A percentile compares a stretch with the other conserved stretches of the same genome.
These are phyloP conservation scores for Cocos nucifera DNA, from an alignment of 176 grass and related monocot genomes.

Conservation along the genomic window DNA sequence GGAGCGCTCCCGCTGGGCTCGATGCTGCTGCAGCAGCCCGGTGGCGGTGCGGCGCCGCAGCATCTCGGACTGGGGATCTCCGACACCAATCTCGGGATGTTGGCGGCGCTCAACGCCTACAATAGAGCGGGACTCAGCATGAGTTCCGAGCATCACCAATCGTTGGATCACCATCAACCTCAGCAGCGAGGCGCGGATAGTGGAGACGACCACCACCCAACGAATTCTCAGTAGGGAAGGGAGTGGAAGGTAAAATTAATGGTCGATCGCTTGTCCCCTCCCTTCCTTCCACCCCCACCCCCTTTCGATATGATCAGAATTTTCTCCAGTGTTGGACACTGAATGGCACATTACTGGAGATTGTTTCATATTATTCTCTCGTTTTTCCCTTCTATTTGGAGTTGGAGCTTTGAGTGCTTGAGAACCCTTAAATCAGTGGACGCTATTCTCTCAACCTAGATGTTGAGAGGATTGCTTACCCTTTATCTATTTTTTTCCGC, in stretches of 20 bases:
- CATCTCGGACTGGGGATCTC: slow-evolving; percentile 48
- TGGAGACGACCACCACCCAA: slow-evolving; percentile 14
- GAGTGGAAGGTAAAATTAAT: background rate
- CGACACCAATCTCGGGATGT: slow-evolving; percentile 69
- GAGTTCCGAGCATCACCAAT: background rate
- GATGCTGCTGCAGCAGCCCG: slow-evolving; percentile 22
- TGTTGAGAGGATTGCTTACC: background rate
- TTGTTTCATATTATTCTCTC: background rate
- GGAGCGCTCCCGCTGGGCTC: slow-evolving; percentile 22
- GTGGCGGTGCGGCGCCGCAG: slow-evolving; percentile 15
- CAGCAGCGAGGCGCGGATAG: slow-evolving; percentile 8
- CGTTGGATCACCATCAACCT: slow-evolving; percentile 1
- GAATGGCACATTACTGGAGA: background rate
- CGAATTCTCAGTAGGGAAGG: slow-evolving; percentile 3
- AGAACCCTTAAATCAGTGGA: slow-evolving; percentile 20
- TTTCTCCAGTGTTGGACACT: background rate
- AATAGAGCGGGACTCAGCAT: slow-evolving; percentile 21
- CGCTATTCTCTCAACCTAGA: background rate
- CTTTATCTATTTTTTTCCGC: background rate
- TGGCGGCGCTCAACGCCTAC: slow-evolving; percentile 72
- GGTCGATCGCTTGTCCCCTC: no score
- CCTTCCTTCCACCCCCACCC: no score
- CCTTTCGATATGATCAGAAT: no score
- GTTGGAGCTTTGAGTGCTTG: slow-evolving; percentile 17
- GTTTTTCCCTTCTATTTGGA: background rate